These are phyloP conservation scores for Tetrapisispora pingtungensis DNA, from an alignment of 805 yeast species.

Conservation along the genomic window DNA sequence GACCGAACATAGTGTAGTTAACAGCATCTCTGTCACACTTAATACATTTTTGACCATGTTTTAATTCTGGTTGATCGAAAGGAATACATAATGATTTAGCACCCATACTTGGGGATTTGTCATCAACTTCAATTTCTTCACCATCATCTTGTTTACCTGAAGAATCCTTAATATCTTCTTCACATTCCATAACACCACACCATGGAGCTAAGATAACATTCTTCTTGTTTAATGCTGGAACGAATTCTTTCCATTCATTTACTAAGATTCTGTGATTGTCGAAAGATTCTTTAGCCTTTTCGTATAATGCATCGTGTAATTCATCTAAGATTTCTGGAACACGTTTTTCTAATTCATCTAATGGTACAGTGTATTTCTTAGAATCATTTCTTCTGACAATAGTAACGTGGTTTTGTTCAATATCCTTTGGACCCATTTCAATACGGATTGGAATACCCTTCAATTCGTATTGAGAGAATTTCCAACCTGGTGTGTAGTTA, in stretches of 20 bases:
- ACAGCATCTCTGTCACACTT: constrained; percentile 70
- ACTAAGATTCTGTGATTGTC: constrained; percentile 79
- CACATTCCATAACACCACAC: constrained; percentile 94
- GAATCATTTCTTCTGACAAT: constrained; percentile 92
- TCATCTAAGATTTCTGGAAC: constrained; percentile 72
- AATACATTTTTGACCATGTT: constrained; percentile 75
- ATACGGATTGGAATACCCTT: constrained; percentile 91
- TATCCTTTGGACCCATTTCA: constrained; percentile 95
- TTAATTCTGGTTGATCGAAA: constrained; percentile 77
- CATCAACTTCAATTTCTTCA: constrained; percentile 83
- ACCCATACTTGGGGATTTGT: constrained; percentile 98
- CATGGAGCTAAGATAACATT: constrained; percentile 90
- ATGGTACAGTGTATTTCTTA: constrained; percentile 55
- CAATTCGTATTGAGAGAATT: constrained; percentile 93
- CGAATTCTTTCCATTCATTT: constrained; percentile 83
- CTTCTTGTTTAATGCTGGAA: constrained; percentile 82
- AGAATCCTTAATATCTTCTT: constrained; percentile 90
- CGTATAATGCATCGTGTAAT: constrained; percentile 67
- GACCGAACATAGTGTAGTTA: constrained; percentile 90
- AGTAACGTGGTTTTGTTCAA: constrained; percentile 64
- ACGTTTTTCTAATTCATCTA: constrained; percentile 53
- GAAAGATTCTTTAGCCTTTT: constrained; percentile 69
- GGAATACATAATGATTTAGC: constrained; percentile 98
- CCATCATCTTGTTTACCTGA: constrained; percentile 69
- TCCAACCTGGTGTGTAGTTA: constrained; percentile 97